Evolutionary conservation across 345 rosid genomes (phyloP).

Genomic region (Rhodomyrtus tomentosa): DNA sequence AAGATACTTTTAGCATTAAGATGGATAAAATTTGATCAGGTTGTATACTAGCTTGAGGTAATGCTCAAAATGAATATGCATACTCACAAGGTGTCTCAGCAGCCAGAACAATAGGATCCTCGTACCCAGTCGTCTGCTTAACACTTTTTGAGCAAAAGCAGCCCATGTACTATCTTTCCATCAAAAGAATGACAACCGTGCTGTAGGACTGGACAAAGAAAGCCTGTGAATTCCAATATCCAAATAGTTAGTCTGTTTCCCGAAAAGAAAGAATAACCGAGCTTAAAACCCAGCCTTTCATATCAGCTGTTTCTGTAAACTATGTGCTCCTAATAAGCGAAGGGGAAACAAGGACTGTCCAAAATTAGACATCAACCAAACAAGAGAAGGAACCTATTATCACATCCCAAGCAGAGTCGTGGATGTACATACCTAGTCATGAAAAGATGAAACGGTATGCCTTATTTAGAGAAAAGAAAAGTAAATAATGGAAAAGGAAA

Average conservation of each 20-base stretch:
- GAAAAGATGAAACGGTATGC: background rate
- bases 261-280: background rate
- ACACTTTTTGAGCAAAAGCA: slow-evolving; percentile 27
- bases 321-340: background rate
- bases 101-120: slow-evolving; percentile 60
- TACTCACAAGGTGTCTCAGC: slow-evolving; percentile 66
- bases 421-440: background rate
- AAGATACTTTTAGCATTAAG: background rate
- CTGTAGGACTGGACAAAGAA: background rate
- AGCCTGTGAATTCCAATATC: background rate
- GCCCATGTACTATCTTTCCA: slow-evolving; percentile 25
- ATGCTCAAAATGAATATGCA: background rate
- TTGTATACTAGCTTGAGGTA: background rate
- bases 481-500: background rate
- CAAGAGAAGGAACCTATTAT: background rate
- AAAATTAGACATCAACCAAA: background rate
- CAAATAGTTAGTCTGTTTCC: background rate
- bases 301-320: background rate
- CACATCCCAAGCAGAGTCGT: background rate
- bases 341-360: background rate
- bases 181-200: slow-evolving; percentile 11
- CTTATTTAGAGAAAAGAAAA: too few relatives aligned
- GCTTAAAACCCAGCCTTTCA: background rate
- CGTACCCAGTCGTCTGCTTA: slow-evolving; percentile 36
- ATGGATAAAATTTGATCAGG: background rate